Evolutionary conservation across 805 yeast genomes (phyloP), one percentile per base, ranked within the genome.

Genomic region (Wickerhamia fluorescens): DNA sequence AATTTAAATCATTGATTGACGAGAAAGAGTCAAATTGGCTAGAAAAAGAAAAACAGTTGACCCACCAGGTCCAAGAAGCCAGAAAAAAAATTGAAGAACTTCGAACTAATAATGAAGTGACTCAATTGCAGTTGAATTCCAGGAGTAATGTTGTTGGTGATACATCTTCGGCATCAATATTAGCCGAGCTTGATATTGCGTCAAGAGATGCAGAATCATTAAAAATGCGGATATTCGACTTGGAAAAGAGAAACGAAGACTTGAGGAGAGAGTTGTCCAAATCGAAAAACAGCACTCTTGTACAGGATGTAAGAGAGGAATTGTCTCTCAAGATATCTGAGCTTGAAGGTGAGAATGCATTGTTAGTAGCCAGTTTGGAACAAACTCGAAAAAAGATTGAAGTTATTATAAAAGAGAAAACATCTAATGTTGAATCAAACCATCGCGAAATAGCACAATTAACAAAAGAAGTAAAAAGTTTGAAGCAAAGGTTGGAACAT

Each of bases 171-270:
- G 59, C 68, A 4, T 50, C 62, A 2, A 50, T 58, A 20, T 45
- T 66, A 23, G 66, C 74, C 3, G 79, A 78, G 44, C 59, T 78
- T 18, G 85, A 78, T 33, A 59, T 81, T 21, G 64, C 83, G n/a
- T 68, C 78, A 2, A 70, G 84, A 35, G 96, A 88, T 42, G 70
- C 81, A 4, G 92, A 83, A 45, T 53, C 74, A 16, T 71, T 83
- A 24, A 82, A 83, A 42, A 58, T 73, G 30, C 68, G 92, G 33
- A 70, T 76, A 1, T 49, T 73, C 28, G 86, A 80, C 43, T 67
- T 87, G 30, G 94, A 86, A 49, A 71, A 71, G 37, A 66, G 95
- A 35, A 88, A 86, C 45, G 83, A 82, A 45, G 78, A 78, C 28
- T 61, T 87, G 30, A 71, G 85, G 34, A 64, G 75, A 11, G 81